Evolutionary conservation across 129 eudicot species (phyloP).

Genomic region (Oenanthe sinensis): DNA sequence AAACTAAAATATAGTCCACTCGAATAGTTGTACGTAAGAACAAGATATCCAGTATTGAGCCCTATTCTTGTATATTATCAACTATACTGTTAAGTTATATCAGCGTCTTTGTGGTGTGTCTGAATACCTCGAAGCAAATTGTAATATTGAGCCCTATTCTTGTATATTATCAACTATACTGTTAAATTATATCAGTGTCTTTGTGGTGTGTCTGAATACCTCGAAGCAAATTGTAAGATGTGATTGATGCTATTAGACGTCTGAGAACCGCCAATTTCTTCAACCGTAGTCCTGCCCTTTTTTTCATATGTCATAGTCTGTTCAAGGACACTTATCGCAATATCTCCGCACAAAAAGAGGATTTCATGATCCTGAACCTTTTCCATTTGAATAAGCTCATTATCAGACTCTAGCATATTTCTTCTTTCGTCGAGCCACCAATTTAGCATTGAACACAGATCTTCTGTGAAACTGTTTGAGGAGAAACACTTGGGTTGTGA

Average conservation of each 20-base stretch:
- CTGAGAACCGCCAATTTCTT: conserved; percentile 16
- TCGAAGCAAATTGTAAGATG: conserved; percentile 39
- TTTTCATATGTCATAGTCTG: conserved; percentile 17
- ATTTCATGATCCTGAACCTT: conserved; percentile 15
- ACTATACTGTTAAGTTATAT: background rate
- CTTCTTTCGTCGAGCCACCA: conserved; percentile 17
- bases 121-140: conserved; percentile 53
- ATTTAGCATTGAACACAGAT: conserved; percentile 30
- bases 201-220: conserved; percentile 45
- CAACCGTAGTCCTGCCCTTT: conserved; percentile 12
- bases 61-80: background rate
- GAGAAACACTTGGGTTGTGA: conserved; percentile 15
- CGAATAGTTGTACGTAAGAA: background rate
- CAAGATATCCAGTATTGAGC: background rate
- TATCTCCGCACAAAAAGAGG: conserved; percentile 38
- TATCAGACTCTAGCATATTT: conserved; percentile 12
- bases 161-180: background rate
- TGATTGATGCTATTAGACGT: conserved; percentile 24
- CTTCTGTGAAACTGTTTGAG: conserved; percentile 31
- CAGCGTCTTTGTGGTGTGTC: background rate
- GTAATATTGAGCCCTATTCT: conserved; percentile 18
- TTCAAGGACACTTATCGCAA: conserved; percentile 37
- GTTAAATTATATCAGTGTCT: background rate
- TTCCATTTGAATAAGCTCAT: conserved; percentile 20
- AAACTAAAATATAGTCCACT: background rate